Evolutionary conservation across 2,329 filamentous ascomycete species (phyloP), one percentile per base, ranked within the genome.

Genomic region (Cylindrodendrum hubeiense): DNA sequence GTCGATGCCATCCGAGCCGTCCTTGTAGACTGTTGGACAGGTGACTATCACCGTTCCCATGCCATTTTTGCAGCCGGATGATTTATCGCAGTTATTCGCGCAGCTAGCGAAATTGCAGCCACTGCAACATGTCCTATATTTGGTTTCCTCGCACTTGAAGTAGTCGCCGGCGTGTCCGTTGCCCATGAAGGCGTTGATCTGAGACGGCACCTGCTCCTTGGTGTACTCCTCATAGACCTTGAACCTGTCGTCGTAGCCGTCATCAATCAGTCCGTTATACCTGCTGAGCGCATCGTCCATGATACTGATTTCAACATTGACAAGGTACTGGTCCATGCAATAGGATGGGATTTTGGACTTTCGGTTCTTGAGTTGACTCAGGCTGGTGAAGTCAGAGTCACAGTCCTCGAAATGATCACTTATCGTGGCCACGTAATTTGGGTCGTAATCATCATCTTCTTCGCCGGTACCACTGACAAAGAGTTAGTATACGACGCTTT

Each of bases 321-420:
- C 43, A 37, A 63, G 63, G 34, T 66, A 68, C 26, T 53, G 41
- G 21, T 63, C 44, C 53, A 67, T 56, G 44, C 59, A 56, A 44
- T 62, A 52, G n/a, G 33, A 24, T 19, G 66, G 62, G 30, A 67
- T 56, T 13, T 30, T 54, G n/a, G 37, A 33, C 46, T 49, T 60
- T 10, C 21, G 24, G 46, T 60, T 21, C 47, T 57, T 53, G 24
- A 68, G 54, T 30, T 66, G 50, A n/a, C 56, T 47, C 50, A 80
- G 67, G 39, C 71, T 73, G 13, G 74, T 74, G 34, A 79, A 73
- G 15, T 26, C 33, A 19, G 33, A 46, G 34, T 41, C 26, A 34
- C 53, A 61, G 41, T 41, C 57, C 9, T 15, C 26, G 39, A 28
- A 28, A 33, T 24, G 26, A 15, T 52, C 37, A 41, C 5, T 30